Evolutionary conservation across 257 asterid species (phyloP), one percentile per base, ranked within the genome.

Genomic region (Nemophila menziesii): DNA sequence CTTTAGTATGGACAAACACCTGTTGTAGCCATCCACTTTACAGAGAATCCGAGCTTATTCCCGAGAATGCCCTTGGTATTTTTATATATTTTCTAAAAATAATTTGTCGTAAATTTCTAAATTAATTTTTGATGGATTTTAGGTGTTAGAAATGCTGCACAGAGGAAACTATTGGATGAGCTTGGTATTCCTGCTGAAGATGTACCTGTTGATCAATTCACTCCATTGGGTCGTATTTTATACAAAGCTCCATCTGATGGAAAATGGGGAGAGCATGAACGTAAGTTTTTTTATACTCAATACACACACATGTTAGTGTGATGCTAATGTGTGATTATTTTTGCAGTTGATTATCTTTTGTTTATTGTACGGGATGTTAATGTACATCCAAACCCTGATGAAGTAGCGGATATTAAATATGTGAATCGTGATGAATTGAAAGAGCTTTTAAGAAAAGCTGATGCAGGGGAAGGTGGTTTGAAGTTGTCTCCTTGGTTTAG

Each of bases 161-260:
- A 87, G 52, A 79, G 97, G 71, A 87, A 87, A 73, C 79, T 87
- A 49, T 71, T 77, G 61, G 97, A 87, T 50, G 97, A 87, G 57
- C 80, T 87, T 13, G 97, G 97, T 24, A 87, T 87, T 63, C 72
- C 73, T 20, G 86, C 92, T 43, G 82, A 72, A 58, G 87, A 86
- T 15, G 78, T 86, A 56, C 97, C 97, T 2, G 92, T 86, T 13
- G 93, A 75, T 52, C 68, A 80, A 58, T 87, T 87, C 56, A 69
- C 66, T 12, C 74, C 92, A 2, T 58, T 87, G 79, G 97, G 94
- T 1, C 93, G 97, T 37, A 87, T 87, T 33, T 82, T 82, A 36
- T 87, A 87, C 73, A 82, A 82, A 63, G 97, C 97, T 33, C 97
- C 94, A 18, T 87, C 97, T 6, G 97, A 87, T 51, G 97, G 97